Percentiles rank a stretch among this genome's conserved stretches.
Evolutionary conservation across 2,329 filamentous ascomycete genomes (phyloP).

Genomic region (Hymenoscyphus albidus): DNA sequence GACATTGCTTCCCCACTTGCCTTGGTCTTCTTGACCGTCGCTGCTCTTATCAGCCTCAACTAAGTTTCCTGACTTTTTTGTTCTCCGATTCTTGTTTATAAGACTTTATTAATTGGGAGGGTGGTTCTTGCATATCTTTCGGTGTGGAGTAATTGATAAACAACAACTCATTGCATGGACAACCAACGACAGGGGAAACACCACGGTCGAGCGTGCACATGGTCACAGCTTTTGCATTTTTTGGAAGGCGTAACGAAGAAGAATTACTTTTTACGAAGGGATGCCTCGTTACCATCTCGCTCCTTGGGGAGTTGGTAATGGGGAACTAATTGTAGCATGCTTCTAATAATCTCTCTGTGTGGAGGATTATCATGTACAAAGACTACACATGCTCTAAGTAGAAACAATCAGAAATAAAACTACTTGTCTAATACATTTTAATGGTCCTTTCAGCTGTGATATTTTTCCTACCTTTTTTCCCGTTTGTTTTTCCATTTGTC

Average conservation of each 20-base stretch:
- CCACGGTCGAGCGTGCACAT: constrained; percentile 5
- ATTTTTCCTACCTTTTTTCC: background rate
- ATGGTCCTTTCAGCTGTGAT: no score
- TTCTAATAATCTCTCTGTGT: background rate
- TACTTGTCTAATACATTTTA: background rate
- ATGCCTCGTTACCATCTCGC: background rate
- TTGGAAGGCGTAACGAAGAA: constrained; percentile 14
- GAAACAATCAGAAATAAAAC: background rate
- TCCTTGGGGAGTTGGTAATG: constrained; percentile 6
- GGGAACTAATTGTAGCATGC: constrained; percentile 1
- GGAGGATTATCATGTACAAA: background rate
- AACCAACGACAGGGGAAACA: background rate
- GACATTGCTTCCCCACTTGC: constrained; percentile 30
- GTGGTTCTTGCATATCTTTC: background rate
- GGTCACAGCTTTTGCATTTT: constrained; percentile 7
- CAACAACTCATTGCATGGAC: constrained; percentile 3
- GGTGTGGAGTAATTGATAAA: constrained; percentile 6
- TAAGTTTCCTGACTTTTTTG: constrained; percentile 17
- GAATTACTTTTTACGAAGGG: background rate
- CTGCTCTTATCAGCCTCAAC: constrained; percentile 31
- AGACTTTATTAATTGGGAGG: constrained; percentile 8
- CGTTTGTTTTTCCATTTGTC: background rate
- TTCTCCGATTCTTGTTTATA: constrained; percentile 7
- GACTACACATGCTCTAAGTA: background rate
- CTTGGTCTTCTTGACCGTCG: constrained; percentile 31